phyloP scores from a whole-genome alignment of 768 basidiomycete genomes.

The Thelephora ganbajun region DNA sequence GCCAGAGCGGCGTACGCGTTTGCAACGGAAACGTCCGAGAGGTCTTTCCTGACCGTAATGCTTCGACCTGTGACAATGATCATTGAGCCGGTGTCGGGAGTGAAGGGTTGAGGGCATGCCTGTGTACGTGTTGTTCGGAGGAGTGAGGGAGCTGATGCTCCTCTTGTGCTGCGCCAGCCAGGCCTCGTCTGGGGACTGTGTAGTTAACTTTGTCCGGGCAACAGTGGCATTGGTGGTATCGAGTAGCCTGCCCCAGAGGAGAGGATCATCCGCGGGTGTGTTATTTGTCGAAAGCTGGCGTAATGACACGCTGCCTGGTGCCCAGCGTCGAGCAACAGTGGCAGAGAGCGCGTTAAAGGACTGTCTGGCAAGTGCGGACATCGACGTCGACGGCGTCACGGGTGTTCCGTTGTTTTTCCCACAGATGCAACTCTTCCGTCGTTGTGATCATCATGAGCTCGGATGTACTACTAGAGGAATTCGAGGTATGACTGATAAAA shows the following conservation, averaged over 20 bases:
- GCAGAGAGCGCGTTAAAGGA: neutral
- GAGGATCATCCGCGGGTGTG: too few species aligned
- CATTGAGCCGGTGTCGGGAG: neutral
- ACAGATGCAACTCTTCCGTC: neutral
- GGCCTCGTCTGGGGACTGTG: slow-evolving; percentile 19
- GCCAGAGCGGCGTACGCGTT: slow-evolving; percentile 35
- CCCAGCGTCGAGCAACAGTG: neutral
- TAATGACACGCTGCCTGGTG: too few species aligned
- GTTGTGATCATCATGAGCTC: slow-evolving; percentile 33
- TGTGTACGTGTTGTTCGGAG: slow-evolving; percentile 38
- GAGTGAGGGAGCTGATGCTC: slow-evolving; percentile 12
- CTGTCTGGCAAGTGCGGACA: neutral
- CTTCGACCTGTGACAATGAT: slow-evolving; percentile 38
- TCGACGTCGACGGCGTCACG: neutral
- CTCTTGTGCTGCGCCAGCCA: slow-evolving; percentile 23
- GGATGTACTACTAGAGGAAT: slow-evolving; percentile 71
- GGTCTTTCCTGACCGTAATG: slow-evolving; percentile 28
- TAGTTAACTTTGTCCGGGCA: neutral
- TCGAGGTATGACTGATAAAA: slow-evolving; percentile 49
- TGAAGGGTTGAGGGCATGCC: slow-evolving; percentile 23
- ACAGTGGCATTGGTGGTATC: too few species aligned
- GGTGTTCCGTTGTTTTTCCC: too few species aligned
- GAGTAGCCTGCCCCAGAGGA: too few species aligned
- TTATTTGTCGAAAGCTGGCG: too few species aligned
- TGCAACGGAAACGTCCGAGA: slow-evolving; percentile 32